These are phyloP conservation scores for Escallonia herrerae DNA, from an alignment of 129 eudicot genomes.

Conservation along the genomic window DNA sequence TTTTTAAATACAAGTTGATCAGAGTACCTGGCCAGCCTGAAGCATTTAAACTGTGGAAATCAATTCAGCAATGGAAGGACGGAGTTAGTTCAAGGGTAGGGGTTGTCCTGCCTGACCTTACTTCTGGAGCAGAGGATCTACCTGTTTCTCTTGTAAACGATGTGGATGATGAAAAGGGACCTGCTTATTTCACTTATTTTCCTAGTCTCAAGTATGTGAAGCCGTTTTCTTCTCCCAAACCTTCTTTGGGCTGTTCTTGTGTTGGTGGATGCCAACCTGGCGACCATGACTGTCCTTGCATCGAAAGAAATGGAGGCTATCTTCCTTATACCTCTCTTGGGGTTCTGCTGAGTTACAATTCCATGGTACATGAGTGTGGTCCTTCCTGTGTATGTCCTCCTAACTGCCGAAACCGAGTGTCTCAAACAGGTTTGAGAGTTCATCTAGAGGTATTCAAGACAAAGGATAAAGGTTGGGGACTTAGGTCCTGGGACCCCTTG, in stretches of 20 bases:
- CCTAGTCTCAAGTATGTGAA: constrained; percentile 38
- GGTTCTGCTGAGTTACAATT: constrained; percentile 48
- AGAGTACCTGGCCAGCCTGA: constrained; percentile 76
- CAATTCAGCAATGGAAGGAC: constrained; percentile 75
- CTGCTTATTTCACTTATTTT: constrained; percentile 64
- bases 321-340: constrained; percentile 64
- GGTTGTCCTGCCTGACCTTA: constrained; percentile 63
- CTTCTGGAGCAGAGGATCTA: constrained; percentile 58
- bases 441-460: constrained; percentile 89
- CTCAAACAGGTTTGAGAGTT: constrained; percentile 61
- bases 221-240: constrained; percentile 37
- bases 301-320: constrained; percentile 58
- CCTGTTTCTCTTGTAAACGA: constrained; percentile 77
- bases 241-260: constrained; percentile 46
- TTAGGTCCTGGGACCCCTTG: constrained; percentile 89
- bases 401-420: constrained; percentile 65
- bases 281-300: constrained; percentile 47
- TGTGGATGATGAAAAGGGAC: constrained; percentile 71
- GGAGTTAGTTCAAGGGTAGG: constrained; percentile 50
- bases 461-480: constrained; percentile 79
- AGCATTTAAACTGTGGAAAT: constrained; percentile 74
- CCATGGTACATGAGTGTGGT: constrained; percentile 74
- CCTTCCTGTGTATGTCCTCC: constrained; percentile 62
- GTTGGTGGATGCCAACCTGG: constrained; percentile 64
- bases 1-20: constrained; percentile 67